Conservation (phyloP, 768 basidiomycete species). For the Paxillus ammoniavirescens region DNA sequence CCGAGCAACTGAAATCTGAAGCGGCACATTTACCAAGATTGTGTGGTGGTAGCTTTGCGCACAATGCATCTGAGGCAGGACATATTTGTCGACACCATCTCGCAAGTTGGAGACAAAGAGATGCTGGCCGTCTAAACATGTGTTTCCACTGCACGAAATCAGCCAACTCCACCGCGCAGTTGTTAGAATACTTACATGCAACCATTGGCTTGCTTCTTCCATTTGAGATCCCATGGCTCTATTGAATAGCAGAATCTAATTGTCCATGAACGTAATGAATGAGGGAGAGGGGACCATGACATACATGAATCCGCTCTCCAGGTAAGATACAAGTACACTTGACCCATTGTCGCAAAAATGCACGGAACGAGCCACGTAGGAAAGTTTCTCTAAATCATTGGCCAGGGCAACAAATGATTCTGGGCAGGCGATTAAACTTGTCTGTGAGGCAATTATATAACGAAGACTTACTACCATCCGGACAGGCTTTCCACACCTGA, state of each 20-base stretch:
- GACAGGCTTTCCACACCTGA: neutral
- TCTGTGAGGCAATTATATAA: neutral
- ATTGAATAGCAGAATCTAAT: neutral
- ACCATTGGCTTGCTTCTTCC: neutral
- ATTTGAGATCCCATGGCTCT: conserved; percentile 1
- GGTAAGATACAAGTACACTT: neutral
- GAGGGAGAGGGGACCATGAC: neutral
- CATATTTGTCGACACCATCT: conserved; percentile 7
- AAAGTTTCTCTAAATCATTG: neutral
- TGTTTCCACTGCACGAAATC: neutral
- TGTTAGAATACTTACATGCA: neutral
- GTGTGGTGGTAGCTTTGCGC: neutral
- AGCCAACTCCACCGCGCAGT: neutral
- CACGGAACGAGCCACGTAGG: neutral
- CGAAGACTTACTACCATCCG: neutral
- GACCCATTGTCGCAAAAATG: neutral
- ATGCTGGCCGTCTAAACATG: conserved; percentile 1
- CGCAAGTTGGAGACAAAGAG: conserved; percentile 6
- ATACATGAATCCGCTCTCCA: neutral
- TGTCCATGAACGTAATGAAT: neutral
- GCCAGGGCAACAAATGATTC: neutral
- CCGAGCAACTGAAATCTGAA: conserved; percentile 6
- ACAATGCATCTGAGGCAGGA: neutral
- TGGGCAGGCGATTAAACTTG: neutral
- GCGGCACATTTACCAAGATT: conserved; percentile 5